Evolutionary conservation across 1,284 basidiomycete genomes (phyloP), one percentile per base, ranked within the genome.

Genomic region (Cryptococcus amylolentus): DNA sequence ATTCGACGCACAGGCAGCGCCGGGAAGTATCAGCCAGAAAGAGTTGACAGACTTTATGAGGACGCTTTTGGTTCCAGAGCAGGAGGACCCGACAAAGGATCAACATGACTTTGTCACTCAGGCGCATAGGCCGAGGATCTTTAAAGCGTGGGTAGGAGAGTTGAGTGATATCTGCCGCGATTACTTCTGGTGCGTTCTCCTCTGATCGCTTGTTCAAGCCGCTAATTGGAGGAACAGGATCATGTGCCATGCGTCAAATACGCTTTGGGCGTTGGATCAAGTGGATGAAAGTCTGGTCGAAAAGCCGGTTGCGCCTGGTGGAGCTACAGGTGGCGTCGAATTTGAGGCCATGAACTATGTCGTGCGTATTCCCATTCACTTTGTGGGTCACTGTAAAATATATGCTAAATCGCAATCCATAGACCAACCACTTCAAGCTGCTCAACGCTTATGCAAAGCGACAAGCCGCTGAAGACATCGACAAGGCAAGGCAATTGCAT

Each of bases 291-390:
- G 80, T 2, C 84, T 84, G 54, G 90, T 94, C 4, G 91, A 93
- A 76, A 88, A 87, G 66, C 96, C 95, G 4, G 84, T 90, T 39
- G 95, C 96, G 3, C 95, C 96, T 0, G 91, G 92, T 7, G 95
- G 95, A 7, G 97, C 98, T 85, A 98, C 96, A 0, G 96, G 95
- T 8, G 95, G 96, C 10, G 96, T 98, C 10, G 95, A 98, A 73
- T 94, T 88, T 71, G 95, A 98, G 76, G 95, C 95, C 0, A 96
- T 98, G 87, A 84, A 83, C 14, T 98, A 98, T 75, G 85, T 95
- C 66, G 92, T 94, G 70, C 66, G 88, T 79, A 40, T n/a, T 23
- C 37, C 53, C 50, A 26, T 27, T 31, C 13, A 46, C 12, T 28
- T 43, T 8, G n/a, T 26, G 14, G 23, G 10, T 9, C 39, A 26